Base-by-base conservation (phyloP, 1,139 yeast genomes). In the Pichia sp. region DNA sequence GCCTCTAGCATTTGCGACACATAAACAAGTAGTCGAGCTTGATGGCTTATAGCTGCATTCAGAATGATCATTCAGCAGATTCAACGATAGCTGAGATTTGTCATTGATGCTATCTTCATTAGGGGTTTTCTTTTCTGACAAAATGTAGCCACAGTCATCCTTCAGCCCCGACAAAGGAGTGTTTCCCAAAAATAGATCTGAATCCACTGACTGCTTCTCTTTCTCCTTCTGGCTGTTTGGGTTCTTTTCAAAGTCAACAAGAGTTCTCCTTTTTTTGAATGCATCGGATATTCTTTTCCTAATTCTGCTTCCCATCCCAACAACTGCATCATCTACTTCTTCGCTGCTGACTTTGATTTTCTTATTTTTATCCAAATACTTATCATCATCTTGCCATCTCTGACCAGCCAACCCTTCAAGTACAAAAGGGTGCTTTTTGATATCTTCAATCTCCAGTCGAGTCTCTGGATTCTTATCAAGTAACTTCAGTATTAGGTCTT, bases 391-490 rank as follows among this genome's bases (percentile, higher is more conserved):
- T 38, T 57, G 55, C 31, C 66, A 58, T 2, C 81, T 78, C 60
- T 24, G 9, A 20, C 46, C 49, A n/a, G 31, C 29, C n/a, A 88
- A 71, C 40, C 84, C 91, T 70, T 81, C 76, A 36, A 80, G 66
- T 9, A 89, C 81, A 72, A 95, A 91, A 0, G 92, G 88, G 70
- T 93, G 97, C 9, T 71, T 71, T 68, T 92, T 93, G 58, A 92
- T 86, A 31, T 86, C 90, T 17, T 75, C 71, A 40, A 93, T 84
- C 30, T 84, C 85, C 38, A 87, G 80, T 65, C 99, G 79, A 45
- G 78, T 73, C 2, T 71, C 65, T 1, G 96, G 91, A 65, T 90
- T 80, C 65, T 91, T 93, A 51, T 80, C 83, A 48, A 95, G 75
- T 63, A 95, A 67, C 63, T 79, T 79, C 2, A 67, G 56, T 40